Conservation (phyloP, 176 grass and related monocot species). For the Paspalum notatum region DNA sequence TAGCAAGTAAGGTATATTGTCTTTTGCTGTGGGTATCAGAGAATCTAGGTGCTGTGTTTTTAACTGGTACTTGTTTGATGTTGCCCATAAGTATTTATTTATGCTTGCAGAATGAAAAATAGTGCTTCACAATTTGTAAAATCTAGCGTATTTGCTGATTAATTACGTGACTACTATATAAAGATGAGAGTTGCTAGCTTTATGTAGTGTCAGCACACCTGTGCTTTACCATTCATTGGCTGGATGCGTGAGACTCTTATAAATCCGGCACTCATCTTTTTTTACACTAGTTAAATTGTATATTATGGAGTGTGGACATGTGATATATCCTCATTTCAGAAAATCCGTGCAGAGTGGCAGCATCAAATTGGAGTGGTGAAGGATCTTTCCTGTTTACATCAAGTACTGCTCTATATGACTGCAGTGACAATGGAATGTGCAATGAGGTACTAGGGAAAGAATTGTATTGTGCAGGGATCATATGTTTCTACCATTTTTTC, state of each 20-base stretch:
- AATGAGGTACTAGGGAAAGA: slow-evolving; percentile 59
- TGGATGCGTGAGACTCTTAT: not conserved
- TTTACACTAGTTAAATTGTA: slow-evolving; percentile 1
- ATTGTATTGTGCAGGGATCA: slow-evolving; percentile 3
- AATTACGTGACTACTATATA: not conserved
- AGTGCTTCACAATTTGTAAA: not conserved
- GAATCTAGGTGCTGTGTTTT: not conserved
- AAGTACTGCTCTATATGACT: slow-evolving; percentile 79
- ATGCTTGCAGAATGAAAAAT: not conserved
- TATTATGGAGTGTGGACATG: slow-evolving; percentile 23
- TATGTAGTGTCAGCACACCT: not conserved
- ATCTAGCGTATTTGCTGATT: not conserved
- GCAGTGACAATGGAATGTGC: slow-evolving; percentile 71
- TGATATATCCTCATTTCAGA: slow-evolving; percentile 37
- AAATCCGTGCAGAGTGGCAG: slow-evolving; percentile 64
- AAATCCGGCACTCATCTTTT: slow-evolving; percentile 2
- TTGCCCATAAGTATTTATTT: not conserved
- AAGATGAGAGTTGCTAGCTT: not conserved
- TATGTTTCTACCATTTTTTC: not conserved
- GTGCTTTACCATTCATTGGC: slow-evolving; percentile 13
- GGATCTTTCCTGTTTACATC: slow-evolving; percentile 95
- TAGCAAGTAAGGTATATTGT: not conserved
- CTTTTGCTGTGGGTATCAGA: not conserved
- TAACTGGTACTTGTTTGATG: not conserved
- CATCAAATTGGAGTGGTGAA: slow-evolving; percentile 90